Base-by-base conservation (phyloP, 768 basidiomycete species). In the Rhizopogon vulgaris region DNA sequence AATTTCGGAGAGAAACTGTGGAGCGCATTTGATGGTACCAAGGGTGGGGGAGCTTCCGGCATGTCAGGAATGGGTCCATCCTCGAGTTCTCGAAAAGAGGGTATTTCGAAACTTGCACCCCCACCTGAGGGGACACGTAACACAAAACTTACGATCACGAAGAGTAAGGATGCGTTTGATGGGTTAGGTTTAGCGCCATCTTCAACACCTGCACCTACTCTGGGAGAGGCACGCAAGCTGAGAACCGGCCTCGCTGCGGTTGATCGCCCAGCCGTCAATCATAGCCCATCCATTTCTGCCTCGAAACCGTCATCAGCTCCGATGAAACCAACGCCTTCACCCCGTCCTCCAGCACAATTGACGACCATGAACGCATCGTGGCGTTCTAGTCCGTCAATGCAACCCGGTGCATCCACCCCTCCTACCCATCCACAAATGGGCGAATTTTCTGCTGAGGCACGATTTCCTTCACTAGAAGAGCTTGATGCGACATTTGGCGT, bases 401-500 rank as follows among this genome's bases (percentile, higher is more conserved):
- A 60, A 18, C 48, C 58, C 18, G 27, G 48, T 49, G 52, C 72
- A 40, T 63, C 72, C 41, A 59, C 67, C 24, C 61, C 66, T 7
- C 54, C 65, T 9, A 56, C 64, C 18, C 63, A 75, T 52, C 63
- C 61, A 15, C 72, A 71, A 38, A 60, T 63, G 38, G 72, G 76
- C 18, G 73, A 76, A 28, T 63, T 76, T 22, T 71, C 78, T 39
- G 78, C 74, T 15, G 91, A 94, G 66, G 77, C 82, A 28, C 78
- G 90, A 48, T 96, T 90, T 66, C 94, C 94, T 0, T 88, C 94
- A 0, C 71, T 96, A 38, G 94, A 95, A 63, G 87, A 89, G 53
- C 72, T 94, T 6, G 86, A 91, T 65, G 78, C 81, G 22, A 70
- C 71, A 9, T 78, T 81, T 55, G 59, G 61, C 12, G 64, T 59